Evolutionary conservation across 2,329 filamentous ascomycete genomes (phyloP).

Genomic region (Aspergillus sp.): DNA sequence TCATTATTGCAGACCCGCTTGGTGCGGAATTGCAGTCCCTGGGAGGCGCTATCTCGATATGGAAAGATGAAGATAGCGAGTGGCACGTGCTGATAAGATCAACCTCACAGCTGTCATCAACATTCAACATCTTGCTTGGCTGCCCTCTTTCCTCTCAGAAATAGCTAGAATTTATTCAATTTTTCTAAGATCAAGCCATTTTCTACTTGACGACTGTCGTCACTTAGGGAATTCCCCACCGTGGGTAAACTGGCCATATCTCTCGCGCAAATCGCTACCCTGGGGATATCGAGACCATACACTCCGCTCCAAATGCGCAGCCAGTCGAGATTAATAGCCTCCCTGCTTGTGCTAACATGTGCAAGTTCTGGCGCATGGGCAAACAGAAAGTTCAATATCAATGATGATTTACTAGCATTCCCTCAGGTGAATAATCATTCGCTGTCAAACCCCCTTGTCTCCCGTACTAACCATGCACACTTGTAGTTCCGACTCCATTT

Average conservation of each 20-base stretch:
- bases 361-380: constrained; percentile 44
- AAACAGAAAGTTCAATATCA: constrained; percentile 73
- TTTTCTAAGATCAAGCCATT: not conserved
- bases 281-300: not conserved
- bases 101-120: constrained; percentile 12
- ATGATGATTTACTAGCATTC: constrained; percentile 83
- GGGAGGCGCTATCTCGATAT: not conserved
- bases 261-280: not conserved
- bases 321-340: constrained; percentile 21
- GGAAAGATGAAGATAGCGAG: not conserved
- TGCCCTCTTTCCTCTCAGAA: not conserved
- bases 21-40: not conserved
- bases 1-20: not conserved
- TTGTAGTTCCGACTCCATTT: constrained; percentile 76
- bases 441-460: not conserved
- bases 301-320: constrained; percentile 23
- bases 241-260: not conserved
- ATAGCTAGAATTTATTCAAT: not conserved
- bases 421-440: constrained; percentile 65
- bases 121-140: not conserved
- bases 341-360: constrained; percentile 34
- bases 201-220: not conserved
- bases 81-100: constrained; percentile 21
- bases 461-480: not conserved
- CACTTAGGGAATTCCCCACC: not conserved